phyloP scores from a whole-genome alignment of 768 basidiomycete species.

The Tulasnella calospora region DNA sequence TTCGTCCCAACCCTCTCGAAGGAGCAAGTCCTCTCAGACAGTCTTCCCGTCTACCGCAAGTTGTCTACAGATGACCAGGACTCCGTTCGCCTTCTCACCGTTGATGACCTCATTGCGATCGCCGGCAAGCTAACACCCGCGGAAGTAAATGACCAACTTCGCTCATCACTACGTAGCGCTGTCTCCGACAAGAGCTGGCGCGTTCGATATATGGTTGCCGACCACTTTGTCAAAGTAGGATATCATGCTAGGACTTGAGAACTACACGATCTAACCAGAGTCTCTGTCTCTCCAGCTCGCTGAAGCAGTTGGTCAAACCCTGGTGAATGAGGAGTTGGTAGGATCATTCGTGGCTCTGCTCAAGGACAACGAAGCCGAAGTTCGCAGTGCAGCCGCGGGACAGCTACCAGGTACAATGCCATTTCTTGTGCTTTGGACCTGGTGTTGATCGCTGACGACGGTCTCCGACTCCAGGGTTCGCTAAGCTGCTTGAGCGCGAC shows the following conservation, averaged over 20 bases:
- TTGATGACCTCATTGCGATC: slow-evolving; percentile 91
- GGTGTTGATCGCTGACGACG: slow-evolving; percentile 8
- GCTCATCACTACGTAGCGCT: slow-evolving; percentile 81
- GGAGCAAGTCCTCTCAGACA: slow-evolving; percentile 76
- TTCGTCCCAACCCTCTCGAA: slow-evolving; percentile 75
- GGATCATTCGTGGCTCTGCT: slow-evolving; percentile 87
- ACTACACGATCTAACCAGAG: background rate
- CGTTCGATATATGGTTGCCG: slow-evolving; percentile 97
- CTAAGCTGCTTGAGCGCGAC: slow-evolving; percentile 87
- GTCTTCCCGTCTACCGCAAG: slow-evolving; percentile 86
- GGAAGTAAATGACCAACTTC: slow-evolving; percentile 87
- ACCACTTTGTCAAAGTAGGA: slow-evolving; percentile 87
- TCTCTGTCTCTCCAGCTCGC: slow-evolving; percentile 57
- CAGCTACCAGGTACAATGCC: slow-evolving; percentile 80
- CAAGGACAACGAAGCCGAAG: slow-evolving; percentile 98
- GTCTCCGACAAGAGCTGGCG: slow-evolving; percentile 97
- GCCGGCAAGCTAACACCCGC: slow-evolving; percentile 74
- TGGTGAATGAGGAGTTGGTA: slow-evolving; percentile 91
- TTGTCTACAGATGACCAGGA: slow-evolving; percentile 96
- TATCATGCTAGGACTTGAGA: background rate
- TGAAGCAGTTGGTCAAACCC: slow-evolving; percentile 79
- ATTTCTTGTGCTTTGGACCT: background rate
- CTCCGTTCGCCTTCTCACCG: slow-evolving; percentile 90
- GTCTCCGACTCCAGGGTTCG: slow-evolving; percentile 61
- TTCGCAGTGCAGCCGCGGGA: slow-evolving; percentile 89